Evolutionary conservation across 2,329 filamentous ascomycete species (phyloP).

Genomic region (Onygenales sp.): DNA sequence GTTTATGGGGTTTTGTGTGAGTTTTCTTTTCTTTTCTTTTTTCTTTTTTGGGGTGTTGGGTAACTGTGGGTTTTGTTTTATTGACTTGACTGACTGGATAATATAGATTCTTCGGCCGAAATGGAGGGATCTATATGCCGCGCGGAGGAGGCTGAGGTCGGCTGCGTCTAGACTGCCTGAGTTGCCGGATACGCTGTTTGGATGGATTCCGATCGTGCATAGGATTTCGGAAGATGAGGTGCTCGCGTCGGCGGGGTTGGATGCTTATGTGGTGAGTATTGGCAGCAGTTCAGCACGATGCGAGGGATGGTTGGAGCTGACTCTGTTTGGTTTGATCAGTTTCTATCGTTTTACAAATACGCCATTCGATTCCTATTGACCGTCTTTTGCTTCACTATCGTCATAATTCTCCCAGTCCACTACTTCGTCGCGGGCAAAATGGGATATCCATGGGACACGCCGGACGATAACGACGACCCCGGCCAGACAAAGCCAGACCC

Average conservation of each 20-base stretch:
- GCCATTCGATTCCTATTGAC: slow-evolving; percentile 71
- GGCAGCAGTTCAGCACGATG: not conserved
- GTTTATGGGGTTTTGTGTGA: slow-evolving; percentile 38
- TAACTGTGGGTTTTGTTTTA: too few species aligned
- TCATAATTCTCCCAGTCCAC: slow-evolving; percentile 80
- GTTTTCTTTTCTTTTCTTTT: slow-evolving; percentile 8
- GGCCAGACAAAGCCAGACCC: slow-evolving; percentile 26
- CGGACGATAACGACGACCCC: slow-evolving; percentile 18
- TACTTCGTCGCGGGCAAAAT: slow-evolving; percentile 48
- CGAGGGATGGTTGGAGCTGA: slow-evolving; percentile 3
- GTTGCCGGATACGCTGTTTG: slow-evolving; percentile 75
- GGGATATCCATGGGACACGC: slow-evolving; percentile 24
- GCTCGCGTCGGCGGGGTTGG: slow-evolving; percentile 78
- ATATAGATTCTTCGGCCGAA: slow-evolving; percentile 69
- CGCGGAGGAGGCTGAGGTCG: slow-evolving; percentile 67
- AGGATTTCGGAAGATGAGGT: slow-evolving; percentile 82
- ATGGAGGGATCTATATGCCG: slow-evolving; percentile 87
- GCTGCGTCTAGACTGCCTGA: slow-evolving; percentile 60
- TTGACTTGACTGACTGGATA: slow-evolving; percentile 1
- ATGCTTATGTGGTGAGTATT: slow-evolving; percentile 73
- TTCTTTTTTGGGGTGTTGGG: not conserved
- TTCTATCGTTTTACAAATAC: slow-evolving; percentile 93
- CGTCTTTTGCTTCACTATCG: slow-evolving; percentile 71
- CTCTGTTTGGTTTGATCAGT: slow-evolving; percentile 35
- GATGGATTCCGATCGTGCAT: slow-evolving; percentile 85